Evolutionary conservation across 106 monocot genomes (phyloP), one percentile per base, ranked within the genome.

Genomic region (Triglochin maritima): DNA sequence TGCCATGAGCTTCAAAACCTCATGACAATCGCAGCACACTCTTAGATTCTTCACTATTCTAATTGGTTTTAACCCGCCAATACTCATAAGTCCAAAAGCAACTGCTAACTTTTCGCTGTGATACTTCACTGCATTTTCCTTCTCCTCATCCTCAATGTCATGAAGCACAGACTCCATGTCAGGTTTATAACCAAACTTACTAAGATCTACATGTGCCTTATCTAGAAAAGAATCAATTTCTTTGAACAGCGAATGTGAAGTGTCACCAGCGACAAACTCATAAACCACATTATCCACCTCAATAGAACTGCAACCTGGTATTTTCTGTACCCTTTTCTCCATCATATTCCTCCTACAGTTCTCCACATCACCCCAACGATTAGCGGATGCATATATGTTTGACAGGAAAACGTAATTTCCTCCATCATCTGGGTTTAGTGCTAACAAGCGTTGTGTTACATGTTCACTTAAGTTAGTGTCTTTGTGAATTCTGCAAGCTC

Each of bases 81-180:
- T 68, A 8, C 64, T 78, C 67, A 74, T 49, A 56, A 74, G 57
- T 44, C 74, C 77, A 68, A 80, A 80, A 17, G 66, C 80, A 66
- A 77, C 68, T 47, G 80, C 84, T 62, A 84, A 59, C 73, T 64
- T 77, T 71, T 84, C 84, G 50, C 77, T 80, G 70, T 79, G 83
- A 70, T 76, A 76, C 61, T 70, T 70, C 11, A 80, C 66, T 9
- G 76, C 60, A 51, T 61, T 66, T 60, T 83, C 83, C 69, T 83
- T 80, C 57, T 80, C 77, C 57, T 83, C 79, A 14, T 77, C 73
- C 50, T 78, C 85, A 72, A 81, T 78, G 46, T 85, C 81, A 71
- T 85, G 81, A 60, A 81, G 79, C 17, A 85, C 85, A 62, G 76
- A 78, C 11, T 75, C 72, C 11, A 69, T 67, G 17, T 59, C 46